Percentiles rank a stretch among this genome's conserved stretches.
Conservation (phyloP, 1,139 yeast species). For the Hanseniaspora gamundiae region DNA sequence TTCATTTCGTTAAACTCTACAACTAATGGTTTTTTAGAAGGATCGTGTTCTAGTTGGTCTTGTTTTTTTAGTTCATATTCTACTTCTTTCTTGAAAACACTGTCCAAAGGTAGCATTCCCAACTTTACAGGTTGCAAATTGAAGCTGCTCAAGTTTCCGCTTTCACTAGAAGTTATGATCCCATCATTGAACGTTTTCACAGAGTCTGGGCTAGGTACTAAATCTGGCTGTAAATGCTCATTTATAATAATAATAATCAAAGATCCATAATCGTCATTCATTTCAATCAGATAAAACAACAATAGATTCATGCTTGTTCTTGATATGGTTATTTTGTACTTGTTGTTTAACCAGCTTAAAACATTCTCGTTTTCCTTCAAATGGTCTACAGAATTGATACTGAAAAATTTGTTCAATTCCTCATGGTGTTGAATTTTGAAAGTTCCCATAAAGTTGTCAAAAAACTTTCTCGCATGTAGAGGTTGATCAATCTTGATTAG, state of each 20-base stretch:
- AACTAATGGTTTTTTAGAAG: conserved; percentile 31
- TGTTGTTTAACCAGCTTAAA: conserved; percentile 28
- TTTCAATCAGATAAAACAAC: conserved; percentile 79
- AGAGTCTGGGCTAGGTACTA: conserved; percentile 25
- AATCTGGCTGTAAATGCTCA: conserved; percentile 65
- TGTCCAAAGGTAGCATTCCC: conserved; percentile 77
- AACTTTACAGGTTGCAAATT: conserved; percentile 64
- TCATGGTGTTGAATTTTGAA: conserved; percentile 67
- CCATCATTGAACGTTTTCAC: conserved; percentile 23
- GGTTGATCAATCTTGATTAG: conserved; percentile 52
- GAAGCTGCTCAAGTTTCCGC: conserved; percentile 26
- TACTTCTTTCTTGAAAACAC: conserved; percentile 73
- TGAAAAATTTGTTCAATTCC: conserved; percentile 60
- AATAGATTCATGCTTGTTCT: conserved; percentile 77
- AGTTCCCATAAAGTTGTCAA: conserved; percentile 61
- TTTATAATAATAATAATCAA: conserved; percentile 75
- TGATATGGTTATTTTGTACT: conserved; percentile 66
- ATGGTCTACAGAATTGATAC: conserved; percentile 71
- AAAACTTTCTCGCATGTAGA: conserved; percentile 57
- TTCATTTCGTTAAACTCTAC: conserved; percentile 37
- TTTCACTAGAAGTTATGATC: conserved; percentile 12
- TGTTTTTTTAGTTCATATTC: conserved; percentile 71
- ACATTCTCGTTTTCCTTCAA: conserved; percentile 68
- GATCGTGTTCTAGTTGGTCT: conserved; percentile 41
- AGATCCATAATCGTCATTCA: conserved; percentile 36